phyloP scores from a whole-genome alignment of 768 basidiomycete species.

The Tricholoma matsutake region DNA sequence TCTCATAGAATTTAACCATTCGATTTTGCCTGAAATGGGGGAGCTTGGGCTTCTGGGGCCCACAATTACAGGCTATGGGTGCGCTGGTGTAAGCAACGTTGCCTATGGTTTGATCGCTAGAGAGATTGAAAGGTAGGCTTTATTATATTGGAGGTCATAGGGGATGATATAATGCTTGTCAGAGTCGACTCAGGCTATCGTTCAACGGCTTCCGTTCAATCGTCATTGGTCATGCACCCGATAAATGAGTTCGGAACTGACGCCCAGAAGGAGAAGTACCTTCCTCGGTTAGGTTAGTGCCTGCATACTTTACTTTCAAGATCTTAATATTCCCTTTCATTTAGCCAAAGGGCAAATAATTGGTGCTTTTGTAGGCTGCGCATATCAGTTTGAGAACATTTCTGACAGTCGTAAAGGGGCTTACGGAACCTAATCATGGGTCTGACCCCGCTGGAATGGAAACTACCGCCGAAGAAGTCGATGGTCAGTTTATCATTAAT shows the following conservation, averaged over 20 bases:
- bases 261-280: slow-evolving; percentile 86
- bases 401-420: slow-evolving; percentile 49
- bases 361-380: slow-evolving; percentile 79
- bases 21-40: slow-evolving; percentile 88
- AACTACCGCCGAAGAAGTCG: slow-evolving; percentile 80
- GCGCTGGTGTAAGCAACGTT: slow-evolving; percentile 87
- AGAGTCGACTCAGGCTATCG: slow-evolving; percentile 97
- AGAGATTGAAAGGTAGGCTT: slow-evolving; percentile 80
- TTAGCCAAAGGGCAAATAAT: slow-evolving; percentile 81
- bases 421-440: slow-evolving; percentile 96
- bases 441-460: slow-evolving; percentile 99
- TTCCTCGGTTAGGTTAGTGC: slow-evolving; percentile 71
- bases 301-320: too few relatives aligned
- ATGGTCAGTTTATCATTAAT: slow-evolving; percentile 81
- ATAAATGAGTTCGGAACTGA: slow-evolving; percentile 87
- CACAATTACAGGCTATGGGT: slow-evolving; percentile 91
- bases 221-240: slow-evolving; percentile 95
- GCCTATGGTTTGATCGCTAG: slow-evolving; percentile 93
- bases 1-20: slow-evolving; percentile 66
- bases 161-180: not conserved
- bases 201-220: slow-evolving; percentile 92
- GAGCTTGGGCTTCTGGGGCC: slow-evolving; percentile 86
- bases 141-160: not conserved
- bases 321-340: not conserved
- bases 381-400: slow-evolving; percentile 4